Evolutionary conservation across 306 rosid genomes (phyloP).

Genomic region (Prunus armeniaca): DNA sequence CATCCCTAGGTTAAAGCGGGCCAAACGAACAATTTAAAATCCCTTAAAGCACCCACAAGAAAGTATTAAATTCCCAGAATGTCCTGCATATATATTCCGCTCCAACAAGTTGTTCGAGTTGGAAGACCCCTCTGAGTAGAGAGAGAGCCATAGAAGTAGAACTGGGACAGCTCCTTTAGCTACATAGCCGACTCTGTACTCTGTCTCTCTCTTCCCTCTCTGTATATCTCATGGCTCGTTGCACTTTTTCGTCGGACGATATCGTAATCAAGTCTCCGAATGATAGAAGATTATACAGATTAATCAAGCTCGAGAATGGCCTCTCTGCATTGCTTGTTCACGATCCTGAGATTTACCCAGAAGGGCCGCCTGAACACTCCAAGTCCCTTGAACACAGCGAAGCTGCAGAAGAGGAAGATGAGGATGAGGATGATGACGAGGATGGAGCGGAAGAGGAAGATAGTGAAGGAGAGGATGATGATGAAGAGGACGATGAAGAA

Average conservation of each 20-base stretch:
- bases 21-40: neutral
- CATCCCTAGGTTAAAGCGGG: neutral
- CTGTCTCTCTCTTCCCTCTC: neutral
- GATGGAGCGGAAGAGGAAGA: constrained; percentile 18
- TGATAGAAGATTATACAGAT: constrained; percentile 67
- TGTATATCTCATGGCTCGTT: constrained; percentile 20
- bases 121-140: neutral
- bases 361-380: constrained; percentile 38
- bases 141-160: neutral
- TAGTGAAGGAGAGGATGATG: neutral
- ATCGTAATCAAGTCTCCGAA: constrained; percentile 71
- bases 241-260: constrained; percentile 50
- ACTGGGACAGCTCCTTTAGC: neutral
- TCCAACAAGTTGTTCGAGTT: neutral
- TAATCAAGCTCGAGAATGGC: constrained; percentile 63
- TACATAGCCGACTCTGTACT: neutral
- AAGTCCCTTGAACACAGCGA: constrained; percentile 20
- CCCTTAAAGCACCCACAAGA: neutral
- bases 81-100: neutral
- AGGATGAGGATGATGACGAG: constrained; percentile 9
- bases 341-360: constrained; percentile 85
- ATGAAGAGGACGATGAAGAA: constrained; percentile 11
- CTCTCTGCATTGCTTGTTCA: constrained; percentile 81
- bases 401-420: constrained; percentile 33
- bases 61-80: neutral